A percentile compares a stretch with the other conserved stretches of the same genome.
These are phyloP conservation scores for Lineolata rhizophorae DNA, from an alignment of 495 filamentous ascomycete species.

Conservation along the genomic window DNA sequence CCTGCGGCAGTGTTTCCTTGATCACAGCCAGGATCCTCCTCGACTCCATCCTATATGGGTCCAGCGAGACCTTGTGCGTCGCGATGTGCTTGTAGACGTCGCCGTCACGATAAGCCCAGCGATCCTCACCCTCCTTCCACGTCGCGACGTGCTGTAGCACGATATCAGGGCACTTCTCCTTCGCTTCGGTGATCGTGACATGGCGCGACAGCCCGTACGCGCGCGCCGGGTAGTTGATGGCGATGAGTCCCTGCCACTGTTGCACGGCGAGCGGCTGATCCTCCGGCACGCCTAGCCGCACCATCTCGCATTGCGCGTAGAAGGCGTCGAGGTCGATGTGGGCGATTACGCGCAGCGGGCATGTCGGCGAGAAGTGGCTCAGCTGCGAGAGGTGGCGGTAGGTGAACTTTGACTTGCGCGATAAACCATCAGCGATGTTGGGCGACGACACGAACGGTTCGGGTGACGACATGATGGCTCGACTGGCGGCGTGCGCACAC, in stretches of 20 bases:
- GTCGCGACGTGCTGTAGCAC: constrained; percentile 86
- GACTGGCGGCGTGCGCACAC: no score
- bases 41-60: constrained; percentile 77
- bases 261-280: constrained; percentile 80
- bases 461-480: constrained; percentile 23
- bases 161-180: constrained; percentile 65
- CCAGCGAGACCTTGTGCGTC: constrained; percentile 80
- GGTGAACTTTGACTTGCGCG: constrained; percentile 51
- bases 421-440: constrained; percentile 14
- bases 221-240: constrained; percentile 85
- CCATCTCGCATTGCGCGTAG: constrained; percentile 92
- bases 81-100: constrained; percentile 52
- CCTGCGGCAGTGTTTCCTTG: constrained; percentile 43
- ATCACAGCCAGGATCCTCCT: constrained; percentile 63
- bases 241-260: constrained; percentile 72
- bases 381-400: constrained; percentile 64
- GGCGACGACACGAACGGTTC: constrained; percentile 21
- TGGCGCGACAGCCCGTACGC: constrained; percentile 55
- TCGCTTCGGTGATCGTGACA: constrained; percentile 58
- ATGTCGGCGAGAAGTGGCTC: constrained; percentile 41
- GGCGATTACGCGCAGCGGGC: constrained; percentile 67
- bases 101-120: constrained; percentile 80
- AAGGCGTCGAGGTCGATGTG: constrained; percentile 96
- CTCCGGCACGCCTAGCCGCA: constrained; percentile 51
- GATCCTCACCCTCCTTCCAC: constrained; percentile 75